phyloP scores from a whole-genome alignment of 2,329 filamentous ascomycete species.

The Rutstroemia sydowiana region DNA sequence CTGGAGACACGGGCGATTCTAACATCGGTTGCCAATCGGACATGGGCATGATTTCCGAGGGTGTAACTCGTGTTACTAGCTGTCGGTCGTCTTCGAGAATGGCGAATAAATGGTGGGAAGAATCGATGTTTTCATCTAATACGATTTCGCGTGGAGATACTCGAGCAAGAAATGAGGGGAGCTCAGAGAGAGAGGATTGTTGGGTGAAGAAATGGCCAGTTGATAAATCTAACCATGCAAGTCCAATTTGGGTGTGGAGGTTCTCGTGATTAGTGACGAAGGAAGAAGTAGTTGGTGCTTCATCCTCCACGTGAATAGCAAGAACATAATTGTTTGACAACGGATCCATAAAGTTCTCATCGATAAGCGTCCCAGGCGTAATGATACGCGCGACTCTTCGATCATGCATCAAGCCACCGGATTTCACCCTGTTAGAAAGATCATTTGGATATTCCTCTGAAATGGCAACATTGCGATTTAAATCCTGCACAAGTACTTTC shows the following conservation, averaged over 20 bases:
- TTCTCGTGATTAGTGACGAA: neutral
- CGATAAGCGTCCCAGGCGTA: conserved; percentile 90
- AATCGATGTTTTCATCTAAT: conserved; percentile 56
- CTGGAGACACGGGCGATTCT: conserved; percentile 58
- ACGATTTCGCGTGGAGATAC: conserved; percentile 82
- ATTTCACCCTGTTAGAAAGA: conserved; percentile 60
- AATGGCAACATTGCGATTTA: conserved; percentile 85
- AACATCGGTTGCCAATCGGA: conserved; percentile 66
- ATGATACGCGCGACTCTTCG: conserved; percentile 80
- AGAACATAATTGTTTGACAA: conserved; percentile 91
- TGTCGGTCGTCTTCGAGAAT: conserved; percentile 70
- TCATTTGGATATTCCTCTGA: conserved; percentile 85
- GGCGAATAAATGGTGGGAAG: conserved; percentile 53
- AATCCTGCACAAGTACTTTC: conserved; percentile 85
- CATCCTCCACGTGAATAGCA: conserved; percentile 56
- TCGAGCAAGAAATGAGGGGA: conserved; percentile 76
- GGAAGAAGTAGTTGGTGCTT: neutral
- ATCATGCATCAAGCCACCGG: conserved; percentile 75
- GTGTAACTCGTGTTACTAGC: conserved; percentile 64
- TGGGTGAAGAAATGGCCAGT: conserved; percentile 94
- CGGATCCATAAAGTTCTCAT: conserved; percentile 95
- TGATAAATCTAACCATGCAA: conserved; percentile 92
- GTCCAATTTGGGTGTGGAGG: conserved; percentile 48
- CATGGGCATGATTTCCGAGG: conserved; percentile 32
- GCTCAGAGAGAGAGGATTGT: conserved; percentile 56